Conservation (phyloP, 192 early-diverging fungal species). For the Spizellomyces sp. region DNA sequence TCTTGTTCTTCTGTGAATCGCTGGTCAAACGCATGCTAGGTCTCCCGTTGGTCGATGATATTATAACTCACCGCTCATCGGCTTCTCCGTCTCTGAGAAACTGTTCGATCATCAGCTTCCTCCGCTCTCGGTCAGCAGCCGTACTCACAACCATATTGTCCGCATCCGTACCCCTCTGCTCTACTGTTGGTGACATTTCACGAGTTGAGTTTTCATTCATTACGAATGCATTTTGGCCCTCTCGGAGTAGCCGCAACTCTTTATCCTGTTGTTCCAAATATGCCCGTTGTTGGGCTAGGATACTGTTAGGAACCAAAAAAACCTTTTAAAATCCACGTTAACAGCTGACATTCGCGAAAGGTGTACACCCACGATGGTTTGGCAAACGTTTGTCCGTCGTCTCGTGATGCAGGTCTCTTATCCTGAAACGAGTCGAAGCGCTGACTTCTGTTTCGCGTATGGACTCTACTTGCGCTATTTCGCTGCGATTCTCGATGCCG, state of each 20-base stretch:
- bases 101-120: not conserved
- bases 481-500: no score
- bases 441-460: no score
- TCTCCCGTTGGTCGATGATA: not conserved
- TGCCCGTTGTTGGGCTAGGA: not conserved
- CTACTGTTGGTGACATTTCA: not conserved
- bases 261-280: no score
- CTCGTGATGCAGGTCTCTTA: no score
- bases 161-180: not conserved
- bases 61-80: not conserved
- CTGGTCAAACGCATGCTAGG: not conserved
- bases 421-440: no score
- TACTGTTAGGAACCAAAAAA: not conserved
- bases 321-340: not conserved
- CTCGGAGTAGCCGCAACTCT: no score
- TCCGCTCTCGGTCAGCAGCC: not conserved
- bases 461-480: no score
- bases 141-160: not conserved
- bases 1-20: not conserved
- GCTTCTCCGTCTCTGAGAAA: not conserved
- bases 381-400: no score
- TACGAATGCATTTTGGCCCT: not conserved
- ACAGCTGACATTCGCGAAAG: not conserved
- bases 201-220: not conserved
- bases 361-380: no score